Base-by-base conservation (phyloP, 768 basidiomycete genomes). In the Imleria badia region DNA sequence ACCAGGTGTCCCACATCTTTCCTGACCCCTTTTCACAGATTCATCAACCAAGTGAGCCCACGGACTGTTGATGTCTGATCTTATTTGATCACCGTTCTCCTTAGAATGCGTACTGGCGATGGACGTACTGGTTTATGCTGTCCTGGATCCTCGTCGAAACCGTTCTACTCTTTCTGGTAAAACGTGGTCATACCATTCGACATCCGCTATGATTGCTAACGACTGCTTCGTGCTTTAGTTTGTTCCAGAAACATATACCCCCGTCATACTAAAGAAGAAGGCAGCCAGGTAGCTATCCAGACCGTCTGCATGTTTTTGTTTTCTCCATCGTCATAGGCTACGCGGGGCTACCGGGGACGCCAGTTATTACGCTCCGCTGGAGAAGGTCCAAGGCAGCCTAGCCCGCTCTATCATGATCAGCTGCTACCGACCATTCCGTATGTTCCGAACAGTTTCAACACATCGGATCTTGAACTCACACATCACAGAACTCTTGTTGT, bases 381-480 rank as follows among this genome's bases (percentile, higher is more conserved):
- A 93, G 46, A 72, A 66, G 36, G 67, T 71, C 6, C 68, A 81
- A 20, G 72, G 70, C 30, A 76, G 73, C 41, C 65, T 92, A 11
- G 26, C 67, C 4, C 59, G 60, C 13, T 79, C 83, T 1, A 73
- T 93, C 29, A 31, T 75, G 14, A 60, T 82, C 54, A 89, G 86
- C 59, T 84, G 85, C 58, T 84, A 78, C 49, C 82, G 75, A 8
- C 90, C 91, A 1, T 92, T 94, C 66, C 73, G 89, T 89, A 65
- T 49, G 86, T 72, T 31, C 31, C 19, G 17, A 29, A 3, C 17
- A 31, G 10, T 29, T 22, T 15, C 13, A 9, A 3, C 19, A 19
- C 14, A 3, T 29, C 7, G 3, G 3, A n/a, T 26, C 17, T 45
- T 17, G 44, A 20, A 52, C 10, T 19, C 10, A 41, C 10, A 44